phyloP scores from a whole-genome alignment of 1,284 basidiomycete genomes.

The Naganishia albida region DNA sequence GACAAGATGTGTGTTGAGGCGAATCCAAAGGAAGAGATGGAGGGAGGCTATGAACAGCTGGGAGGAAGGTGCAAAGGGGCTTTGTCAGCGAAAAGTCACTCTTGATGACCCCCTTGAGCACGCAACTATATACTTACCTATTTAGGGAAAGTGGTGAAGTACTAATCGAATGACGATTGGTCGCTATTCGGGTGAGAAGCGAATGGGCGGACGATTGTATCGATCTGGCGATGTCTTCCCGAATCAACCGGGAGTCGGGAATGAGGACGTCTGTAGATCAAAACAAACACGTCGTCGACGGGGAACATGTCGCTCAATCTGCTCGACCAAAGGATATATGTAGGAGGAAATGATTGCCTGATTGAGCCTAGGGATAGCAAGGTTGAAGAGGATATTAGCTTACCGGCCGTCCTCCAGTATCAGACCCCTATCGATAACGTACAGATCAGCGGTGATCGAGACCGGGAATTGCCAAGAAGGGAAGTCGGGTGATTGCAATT shows the following conservation, averaged over 20 bases:
- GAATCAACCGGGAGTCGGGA: constrained; percentile 18
- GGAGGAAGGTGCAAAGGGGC: constrained; percentile 14
- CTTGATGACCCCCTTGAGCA: constrained; percentile 1
- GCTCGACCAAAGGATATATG: constrained; percentile 7
- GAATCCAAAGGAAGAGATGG: background rate
- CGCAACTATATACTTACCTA: constrained; percentile 18
- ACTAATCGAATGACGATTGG: background rate
- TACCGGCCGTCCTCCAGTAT: background rate
- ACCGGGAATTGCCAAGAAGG: constrained; percentile 26
- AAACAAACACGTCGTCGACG: constrained; percentile 11
- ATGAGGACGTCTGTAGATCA: constrained; percentile 2
- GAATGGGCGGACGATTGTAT: constrained; percentile 9
- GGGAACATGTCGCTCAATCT: background rate
- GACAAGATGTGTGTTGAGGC: background rate
- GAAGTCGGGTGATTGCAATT: constrained; percentile 21
- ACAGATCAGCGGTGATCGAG: constrained; percentile 26
- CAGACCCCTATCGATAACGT: constrained; percentile 7
- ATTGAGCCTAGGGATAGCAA: constrained; percentile 10
- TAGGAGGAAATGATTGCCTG: background rate
- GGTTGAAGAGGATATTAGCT: background rate
- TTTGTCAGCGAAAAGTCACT: constrained; percentile 15
- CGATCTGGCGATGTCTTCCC: background rate
- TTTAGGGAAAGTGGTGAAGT: background rate
- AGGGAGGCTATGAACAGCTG: constrained; percentile 12
- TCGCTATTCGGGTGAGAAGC: constrained; percentile 17